Evolutionary conservation across 345 rosid species (phyloP).

Genomic region (Rhodamnia rubescens): DNA sequence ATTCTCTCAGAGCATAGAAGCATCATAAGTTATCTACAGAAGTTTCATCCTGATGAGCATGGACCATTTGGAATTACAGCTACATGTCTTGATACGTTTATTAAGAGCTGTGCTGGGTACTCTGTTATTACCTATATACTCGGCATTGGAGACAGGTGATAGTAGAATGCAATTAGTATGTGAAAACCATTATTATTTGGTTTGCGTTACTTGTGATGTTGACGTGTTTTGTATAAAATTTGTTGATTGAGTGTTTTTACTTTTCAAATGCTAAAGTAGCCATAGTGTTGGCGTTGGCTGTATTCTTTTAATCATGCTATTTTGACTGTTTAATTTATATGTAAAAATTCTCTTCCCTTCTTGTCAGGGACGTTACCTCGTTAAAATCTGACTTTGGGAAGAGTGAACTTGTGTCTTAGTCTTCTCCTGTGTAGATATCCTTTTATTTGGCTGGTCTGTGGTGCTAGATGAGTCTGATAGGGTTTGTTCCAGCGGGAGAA

Average conservation of each 20-base stretch:
- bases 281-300: neutral
- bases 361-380: neutral
- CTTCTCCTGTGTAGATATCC: neutral
- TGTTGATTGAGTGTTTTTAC: neutral
- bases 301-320: neutral
- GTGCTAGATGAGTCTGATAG: neutral
- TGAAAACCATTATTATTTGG: neutral
- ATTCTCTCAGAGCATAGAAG: constrained; percentile 92
- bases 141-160: constrained; percentile 97
- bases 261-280: neutral
- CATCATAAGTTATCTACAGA: constrained; percentile 82
- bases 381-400: neutral
- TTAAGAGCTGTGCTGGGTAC: constrained; percentile 97
- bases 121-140: constrained; percentile 93
- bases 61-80: constrained; percentile 95
- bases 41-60: constrained; percentile 94
- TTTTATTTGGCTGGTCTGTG: neutral
- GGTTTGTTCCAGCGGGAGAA: neutral
- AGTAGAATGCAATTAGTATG: neutral
- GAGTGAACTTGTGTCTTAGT: neutral
- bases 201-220: neutral
- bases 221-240: neutral
- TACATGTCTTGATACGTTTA: constrained; percentile 88
- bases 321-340: neutral
- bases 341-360: neutral